phyloP scores from a whole-genome alignment of 2,329 filamentous ascomycete genomes.

The Capronia epimyces region DNA sequence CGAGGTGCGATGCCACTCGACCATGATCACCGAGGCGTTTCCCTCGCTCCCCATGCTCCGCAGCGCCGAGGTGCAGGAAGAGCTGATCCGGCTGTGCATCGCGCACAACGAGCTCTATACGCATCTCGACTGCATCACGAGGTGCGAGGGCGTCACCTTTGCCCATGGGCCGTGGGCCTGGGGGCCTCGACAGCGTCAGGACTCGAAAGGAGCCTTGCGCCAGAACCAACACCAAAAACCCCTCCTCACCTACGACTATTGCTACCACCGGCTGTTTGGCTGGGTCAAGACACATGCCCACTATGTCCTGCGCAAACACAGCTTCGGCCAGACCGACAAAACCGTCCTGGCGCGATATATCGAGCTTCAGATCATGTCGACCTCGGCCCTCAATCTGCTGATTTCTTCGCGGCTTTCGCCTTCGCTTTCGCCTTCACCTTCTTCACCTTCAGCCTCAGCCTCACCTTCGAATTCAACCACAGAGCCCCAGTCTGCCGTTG shows the following conservation, averaged over 20 bases:
- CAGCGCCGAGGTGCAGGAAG: background rate
- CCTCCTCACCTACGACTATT: background rate
- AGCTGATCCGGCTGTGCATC: background rate
- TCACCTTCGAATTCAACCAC: too few species aligned
- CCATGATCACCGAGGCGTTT: background rate
- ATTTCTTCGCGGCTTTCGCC: background rate
- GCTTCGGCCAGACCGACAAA: too few species aligned
- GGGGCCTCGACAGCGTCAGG: background rate
- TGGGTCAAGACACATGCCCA: background rate
- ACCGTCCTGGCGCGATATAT: background rate
- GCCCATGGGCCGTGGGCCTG: background rate
- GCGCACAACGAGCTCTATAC: slow-evolving; percentile 2
- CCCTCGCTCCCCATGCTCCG: background rate
- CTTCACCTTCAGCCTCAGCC: too few species aligned
- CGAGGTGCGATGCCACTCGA: background rate
- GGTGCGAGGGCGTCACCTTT: background rate
- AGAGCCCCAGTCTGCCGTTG: too few species aligned
- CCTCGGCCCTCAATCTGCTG: background rate
- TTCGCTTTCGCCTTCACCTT: too few species aligned
- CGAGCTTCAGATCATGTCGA: background rate
- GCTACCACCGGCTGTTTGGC: background rate
- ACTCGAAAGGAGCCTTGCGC: background rate
- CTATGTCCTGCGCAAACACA: background rate
- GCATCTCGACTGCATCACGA: background rate
- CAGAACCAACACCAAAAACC: background rate